Conservation (phyloP, 306 rosid species). For the Glycyrrhiza uralensis region DNA sequence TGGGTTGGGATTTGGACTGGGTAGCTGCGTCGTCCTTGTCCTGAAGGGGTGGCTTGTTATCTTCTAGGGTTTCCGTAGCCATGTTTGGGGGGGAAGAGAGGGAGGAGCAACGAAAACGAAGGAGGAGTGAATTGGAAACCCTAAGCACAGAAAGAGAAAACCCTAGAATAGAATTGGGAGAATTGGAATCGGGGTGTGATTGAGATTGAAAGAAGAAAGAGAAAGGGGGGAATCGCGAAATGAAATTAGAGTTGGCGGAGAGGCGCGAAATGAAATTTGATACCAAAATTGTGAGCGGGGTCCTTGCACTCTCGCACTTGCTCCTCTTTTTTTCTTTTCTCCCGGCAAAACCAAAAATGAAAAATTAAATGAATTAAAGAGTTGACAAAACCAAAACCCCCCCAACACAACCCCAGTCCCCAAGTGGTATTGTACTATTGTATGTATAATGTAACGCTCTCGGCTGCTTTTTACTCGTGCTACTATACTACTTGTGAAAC, state of each 20-base stretch:
- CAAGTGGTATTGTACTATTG: no score
- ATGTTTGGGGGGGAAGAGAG: conserved; percentile 19
- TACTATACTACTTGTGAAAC: no score
- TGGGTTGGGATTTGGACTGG: background rate
- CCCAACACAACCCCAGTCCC: no score
- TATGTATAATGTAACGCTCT: no score
- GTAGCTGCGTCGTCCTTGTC: conserved; percentile 22
- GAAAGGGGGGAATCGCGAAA: conserved; percentile 6
- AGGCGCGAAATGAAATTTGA: conserved; percentile 51
- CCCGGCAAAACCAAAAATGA: conserved; percentile 30
- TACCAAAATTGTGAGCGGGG: conserved; percentile 53
- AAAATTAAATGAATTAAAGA: background rate
- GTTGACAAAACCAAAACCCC: background rate
- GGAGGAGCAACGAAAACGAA: no score
- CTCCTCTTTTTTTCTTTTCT: background rate
- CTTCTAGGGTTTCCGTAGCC: conserved; percentile 79
- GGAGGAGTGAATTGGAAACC: conserved; percentile 18
- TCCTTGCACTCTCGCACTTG: background rate
- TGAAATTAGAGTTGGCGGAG: conserved; percentile 9
- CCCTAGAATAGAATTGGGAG: conserved; percentile 21
- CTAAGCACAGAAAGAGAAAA: conserved; percentile 39
- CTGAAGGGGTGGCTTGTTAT: conserved; percentile 38
- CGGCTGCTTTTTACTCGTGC: no score
- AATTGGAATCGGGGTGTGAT: background rate
- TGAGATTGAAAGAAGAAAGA: conserved; percentile 6